Evolutionary conservation across 2,329 filamentous ascomycete species (phyloP), one percentile per base, ranked within the genome.

Genomic region (Monosporascus cannonballus): DNA sequence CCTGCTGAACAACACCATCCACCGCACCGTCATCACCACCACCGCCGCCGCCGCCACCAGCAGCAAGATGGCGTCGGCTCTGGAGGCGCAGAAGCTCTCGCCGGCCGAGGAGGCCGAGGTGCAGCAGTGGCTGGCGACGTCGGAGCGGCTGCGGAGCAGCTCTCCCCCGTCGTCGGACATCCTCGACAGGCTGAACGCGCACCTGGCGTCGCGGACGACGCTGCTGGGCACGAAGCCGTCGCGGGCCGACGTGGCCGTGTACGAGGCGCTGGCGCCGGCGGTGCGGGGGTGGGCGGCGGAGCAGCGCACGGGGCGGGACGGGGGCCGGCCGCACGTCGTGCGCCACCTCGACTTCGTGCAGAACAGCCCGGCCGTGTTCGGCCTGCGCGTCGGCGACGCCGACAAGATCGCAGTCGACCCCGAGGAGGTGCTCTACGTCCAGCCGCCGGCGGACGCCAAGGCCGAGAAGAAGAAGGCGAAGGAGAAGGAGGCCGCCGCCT

Each of bases 381-480:
- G 79, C 18, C 77, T 96, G 55, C 80, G 81, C 56, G 74, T 96
- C 59, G 76, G 79, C 56, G 83, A 86, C 15, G 78, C 74, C 50
- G 84, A 94, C 67, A 96, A 94, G 78, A 74, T 96, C 64, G 74
- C 75, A 60, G 81, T 97, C 61, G 85, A 96, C 69, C 75, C 83
- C 49, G 85, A 91, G 64, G 87, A 92, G 62, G 82, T 97, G 54
- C 80, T 90, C 58, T 92, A 91, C 70, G 86, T 92, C 63, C 93
- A 94, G 75, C 93, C 93, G 62, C 89, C 89, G 20, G 84, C 93
- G 56, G 91, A 96, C 61, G 84, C 88, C 64, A 96, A 95, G 79
- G 91, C 91, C 52, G 93, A 96, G 79, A 96, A 96, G 78, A 92
- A 96, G 80, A 85, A 87, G 47, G 83, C 96, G 86, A 96, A 95